Evolutionary conservation across 768 basidiomycete species (phyloP), one percentile per base, ranked within the genome.

Genomic region (Ramaria sp.): DNA sequence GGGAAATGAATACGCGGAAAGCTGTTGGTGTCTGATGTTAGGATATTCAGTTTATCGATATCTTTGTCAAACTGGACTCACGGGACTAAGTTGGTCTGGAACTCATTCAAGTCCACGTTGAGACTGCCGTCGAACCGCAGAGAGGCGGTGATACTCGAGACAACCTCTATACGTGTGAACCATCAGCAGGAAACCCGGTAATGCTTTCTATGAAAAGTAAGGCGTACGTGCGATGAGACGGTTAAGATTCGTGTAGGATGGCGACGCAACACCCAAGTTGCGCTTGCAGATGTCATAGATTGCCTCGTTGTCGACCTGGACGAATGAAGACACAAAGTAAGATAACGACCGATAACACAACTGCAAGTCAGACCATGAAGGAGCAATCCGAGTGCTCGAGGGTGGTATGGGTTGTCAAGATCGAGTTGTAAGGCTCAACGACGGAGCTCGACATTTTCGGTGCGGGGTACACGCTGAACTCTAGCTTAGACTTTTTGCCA

Each of bases 331-430:
- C 34, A 17, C 9, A 31, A 17, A 11, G 41, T 46, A 12, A 15
- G 34, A 19, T 30, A 30, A 38, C 55, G 38, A 51, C 22, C 49
- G 54, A 22, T 38, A 49, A 49, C 48, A n/a, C 24, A 10, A 9
- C 15, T 49, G 12, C 4, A 31, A 6, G 38, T 10, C 10, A 43
- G 59, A 83, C 95, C 95, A 98, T 96, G 81, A 98, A 98, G 27
- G 95, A 98, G 73, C 95, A 98, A 73, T 98, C 95, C 17, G 93
- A 95, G 74, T 97, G 93, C 73, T 98, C 95, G 47, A 97, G 85
- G 30, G 95, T 97, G 55, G 94, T 96, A 76, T 98, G 95, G 39
- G 95, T 98, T 47, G 95, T 97, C 66, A 98, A 74, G 51, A 95
- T 89, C 10, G 88, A 85, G 80, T 98, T 98, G 78, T 98, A 98